Base-by-base conservation (phyloP, 495 filamentous ascomycete species). In the Lepidopterella palustris region DNA sequence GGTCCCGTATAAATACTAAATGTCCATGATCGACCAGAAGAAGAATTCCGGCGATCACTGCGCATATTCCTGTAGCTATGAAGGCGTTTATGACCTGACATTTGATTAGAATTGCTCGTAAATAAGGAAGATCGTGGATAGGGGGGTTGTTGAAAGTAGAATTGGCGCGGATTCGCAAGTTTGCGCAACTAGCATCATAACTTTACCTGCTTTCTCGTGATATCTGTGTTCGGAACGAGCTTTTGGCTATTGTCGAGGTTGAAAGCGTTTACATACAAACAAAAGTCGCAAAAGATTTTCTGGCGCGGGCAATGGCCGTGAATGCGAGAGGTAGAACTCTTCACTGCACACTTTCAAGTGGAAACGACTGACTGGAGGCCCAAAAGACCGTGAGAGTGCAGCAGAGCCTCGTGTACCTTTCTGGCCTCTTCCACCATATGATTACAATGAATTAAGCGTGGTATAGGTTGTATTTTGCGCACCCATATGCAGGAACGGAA, bases 61-160 rank as follows among this genome's bases (percentile, higher is more conserved):
- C n/a, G n/a, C n/a, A n/a, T n/a, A n/a, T n/a, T n/a, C n/a, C n/a
- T n/a, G n/a, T n/a, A n/a, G n/a, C n/a, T n/a, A n/a, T 45, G 50
- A 60, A 60, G 3, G 49, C 32, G 31, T 47, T 54, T 15, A 60
- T 52, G 11, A 60, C 53, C 58, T 60, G 48, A 6, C 1, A 13
- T 23, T 27, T 1, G 1, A 32, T 60, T 27, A 60, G 40, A 23
- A 6, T 50, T 1, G 5, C 13, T 42, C 6, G 8, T 2, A 8
- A 42, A 32, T 23, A 27, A 3, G 18, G 18, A 53, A 25, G 18
- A 0, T 9, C 10, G n/a, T 32, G 28, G 27, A 31, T 49, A 26
- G n/a, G n/a, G n/a, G n/a, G n/a, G n/a, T n/a, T n/a, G n/a, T n/a
- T n/a, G n/a, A n/a, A n/a, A n/a, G n/a, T n/a, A n/a, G n/a, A n/a